Conservation (phyloP, 2,329 filamentous ascomycete species). For the Nigrograna mackinnonii region DNA sequence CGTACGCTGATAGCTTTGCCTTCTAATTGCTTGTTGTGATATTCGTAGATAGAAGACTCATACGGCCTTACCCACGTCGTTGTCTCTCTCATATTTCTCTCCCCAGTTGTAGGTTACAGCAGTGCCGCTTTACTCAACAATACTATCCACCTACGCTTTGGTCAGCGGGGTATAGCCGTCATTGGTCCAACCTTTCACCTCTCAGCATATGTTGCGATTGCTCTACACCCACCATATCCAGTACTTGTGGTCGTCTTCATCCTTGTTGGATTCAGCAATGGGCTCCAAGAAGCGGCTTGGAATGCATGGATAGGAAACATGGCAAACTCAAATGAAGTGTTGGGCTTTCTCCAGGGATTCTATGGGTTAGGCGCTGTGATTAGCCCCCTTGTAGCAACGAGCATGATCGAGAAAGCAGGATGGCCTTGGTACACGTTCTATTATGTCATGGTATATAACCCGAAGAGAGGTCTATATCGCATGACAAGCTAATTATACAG, state of each 20-base stretch:
- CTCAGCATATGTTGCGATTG: slow-evolving; percentile 67
- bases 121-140: slow-evolving; percentile 68
- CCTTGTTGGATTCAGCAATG: slow-evolving; percentile 72
- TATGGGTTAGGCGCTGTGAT: slow-evolving; percentile 75
- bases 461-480: slow-evolving; percentile 22
- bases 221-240: slow-evolving; percentile 70
- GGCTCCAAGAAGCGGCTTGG: slow-evolving; percentile 66
- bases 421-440: slow-evolving; percentile 75
- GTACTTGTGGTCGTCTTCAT: slow-evolving; percentile 67
- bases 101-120: slow-evolving; percentile 68
- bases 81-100: slow-evolving; percentile 69
- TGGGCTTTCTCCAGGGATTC: slow-evolving; percentile 72
- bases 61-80: slow-evolving; percentile 65
- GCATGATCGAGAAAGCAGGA: slow-evolving; percentile 66
- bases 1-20: neutral
- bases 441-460: slow-evolving; percentile 67
- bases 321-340: slow-evolving; percentile 72
- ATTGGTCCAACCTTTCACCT: slow-evolving; percentile 67
- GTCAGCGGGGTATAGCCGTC: slow-evolving; percentile 73
- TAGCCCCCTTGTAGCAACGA: slow-evolving; percentile 71
- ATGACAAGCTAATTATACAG: neutral
- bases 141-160: slow-evolving; percentile 64
- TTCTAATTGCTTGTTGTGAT: slow-evolving; percentile 6
- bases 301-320: slow-evolving; percentile 72
- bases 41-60: slow-evolving; percentile 59